Base-by-base conservation (phyloP, 2,329 filamentous ascomycete genomes). In the Pseudogymnoascus verrucosus region DNA sequence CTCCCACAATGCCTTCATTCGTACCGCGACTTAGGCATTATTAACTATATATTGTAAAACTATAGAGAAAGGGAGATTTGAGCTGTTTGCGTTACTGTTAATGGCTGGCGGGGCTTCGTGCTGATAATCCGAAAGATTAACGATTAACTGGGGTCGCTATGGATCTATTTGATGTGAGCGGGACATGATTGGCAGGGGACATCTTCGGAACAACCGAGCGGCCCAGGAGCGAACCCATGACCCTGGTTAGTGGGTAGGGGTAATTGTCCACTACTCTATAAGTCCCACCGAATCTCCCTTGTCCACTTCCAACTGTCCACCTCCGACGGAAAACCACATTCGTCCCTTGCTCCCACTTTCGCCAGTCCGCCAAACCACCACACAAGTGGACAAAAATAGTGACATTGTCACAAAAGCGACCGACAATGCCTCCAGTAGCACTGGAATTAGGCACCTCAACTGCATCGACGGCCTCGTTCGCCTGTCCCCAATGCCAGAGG, bases 401-500 rank as follows among this genome's bases (percentile, higher is more conserved):
- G 19, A 26, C 21, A 5, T 26, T 14, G 7, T 26, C 21, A 23
- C 42, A 47, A 14, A 47, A 14, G 12, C 21, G 21, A 23, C 21
- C 21, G 6, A 26, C 21, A 47, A 47, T 47, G 42, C 42, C 42
- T 3, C 42, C 42, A 47, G 42, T 26, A 26, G 8, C 19, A 4
- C 21, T 6, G 8, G 21, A 21, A 26, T 14, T n/a, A 26, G 21
- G 19, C 42, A 47, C 21, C 12, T 26, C 21, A 12, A 26, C 21
- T 26, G 12, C 21, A n/a, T 26, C 42, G 12, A 47, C 42, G 21
- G 14, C 12, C 21, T 26, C 21, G 7, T 68, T 68, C 34, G 47
- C 19, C n/a, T 70, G 68, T 36, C 37, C 64, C 5, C 62, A 67
- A 31, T 69, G 68, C 40, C 42, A 65, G 5, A 70, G 67, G 57